Conservation (phyloP, 2,329 filamentous ascomycete genomes). For the Cladosporium austrohemisphaericum region DNA sequence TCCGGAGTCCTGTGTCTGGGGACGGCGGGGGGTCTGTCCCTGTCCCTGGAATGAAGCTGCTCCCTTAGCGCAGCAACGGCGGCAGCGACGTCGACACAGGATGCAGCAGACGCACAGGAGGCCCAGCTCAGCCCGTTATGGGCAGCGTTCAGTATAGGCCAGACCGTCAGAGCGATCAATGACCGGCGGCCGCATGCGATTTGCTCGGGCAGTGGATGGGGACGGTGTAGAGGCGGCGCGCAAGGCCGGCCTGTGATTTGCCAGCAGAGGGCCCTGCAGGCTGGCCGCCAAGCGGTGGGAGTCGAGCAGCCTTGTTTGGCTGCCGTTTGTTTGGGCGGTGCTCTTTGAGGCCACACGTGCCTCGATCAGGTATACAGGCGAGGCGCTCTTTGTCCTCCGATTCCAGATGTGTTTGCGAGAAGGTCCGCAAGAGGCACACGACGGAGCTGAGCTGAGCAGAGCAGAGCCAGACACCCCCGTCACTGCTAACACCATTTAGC, state of each 20-base stretch:
- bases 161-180: slow-evolving; percentile 4
- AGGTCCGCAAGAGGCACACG: neutral
- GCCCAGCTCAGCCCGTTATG: slow-evolving; percentile 13
- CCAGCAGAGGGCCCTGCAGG: neutral
- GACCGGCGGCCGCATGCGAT: slow-evolving; percentile 9
- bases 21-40: slow-evolving; percentile 1
- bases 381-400: no score
- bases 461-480: slow-evolving; percentile 1
- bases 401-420: slow-evolving; percentile 2
- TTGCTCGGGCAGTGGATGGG: slow-evolving; percentile 7
- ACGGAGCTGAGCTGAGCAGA: no score
- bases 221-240: slow-evolving; percentile 13
- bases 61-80: slow-evolving; percentile 12
- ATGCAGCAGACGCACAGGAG: neutral
- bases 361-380: no score
- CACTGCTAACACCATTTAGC: neutral
- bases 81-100: neutral
- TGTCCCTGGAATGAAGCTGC: slow-evolving; percentile 13
- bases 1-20: slow-evolving; percentile 1
- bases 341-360: no score
- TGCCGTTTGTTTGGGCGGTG: neutral
- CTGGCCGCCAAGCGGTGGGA: neutral
- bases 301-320: neutral
- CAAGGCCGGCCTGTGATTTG: neutral
- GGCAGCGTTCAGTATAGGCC: slow-evolving; percentile 10